Conservation (phyloP, 306 rosid genomes). For the Casuarina glauca region DNA sequence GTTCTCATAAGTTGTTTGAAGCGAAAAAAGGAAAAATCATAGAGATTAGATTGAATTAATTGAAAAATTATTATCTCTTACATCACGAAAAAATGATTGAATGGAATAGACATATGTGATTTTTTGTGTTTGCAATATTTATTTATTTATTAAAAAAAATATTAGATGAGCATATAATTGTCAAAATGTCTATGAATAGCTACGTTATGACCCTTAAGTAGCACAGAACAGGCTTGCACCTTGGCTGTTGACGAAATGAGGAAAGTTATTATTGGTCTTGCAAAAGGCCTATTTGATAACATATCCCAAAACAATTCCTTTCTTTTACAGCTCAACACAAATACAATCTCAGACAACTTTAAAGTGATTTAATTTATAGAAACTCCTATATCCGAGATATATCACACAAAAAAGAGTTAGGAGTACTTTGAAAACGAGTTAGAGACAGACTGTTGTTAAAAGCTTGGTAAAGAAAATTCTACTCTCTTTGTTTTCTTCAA, state of each 20-base stretch:
- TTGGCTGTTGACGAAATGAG: background rate
- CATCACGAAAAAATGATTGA: background rate
- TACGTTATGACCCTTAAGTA: background rate
- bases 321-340: too few relatives aligned
- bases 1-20: slow-evolving; percentile 95
- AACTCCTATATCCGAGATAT: background rate
- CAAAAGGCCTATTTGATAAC: background rate
- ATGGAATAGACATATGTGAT: background rate
- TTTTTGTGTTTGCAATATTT: background rate
- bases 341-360: too few relatives aligned
- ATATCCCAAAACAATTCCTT: too few relatives aligned
- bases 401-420: background rate
- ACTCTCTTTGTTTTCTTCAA: background rate
- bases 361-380: background rate
- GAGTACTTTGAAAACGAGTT: background rate
- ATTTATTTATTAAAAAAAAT: background rate
- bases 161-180: background rate
- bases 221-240: background rate
- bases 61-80: background rate
- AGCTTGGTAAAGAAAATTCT: background rate
- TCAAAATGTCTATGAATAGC: background rate
- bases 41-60: background rate
- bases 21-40: background rate
- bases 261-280: background rate
- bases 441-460: background rate